Evolutionary conservation across 2,329 filamentous ascomycete genomes (phyloP), one percentile per base, ranked within the genome.

Genomic region (Sporothrix inflata): DNA sequence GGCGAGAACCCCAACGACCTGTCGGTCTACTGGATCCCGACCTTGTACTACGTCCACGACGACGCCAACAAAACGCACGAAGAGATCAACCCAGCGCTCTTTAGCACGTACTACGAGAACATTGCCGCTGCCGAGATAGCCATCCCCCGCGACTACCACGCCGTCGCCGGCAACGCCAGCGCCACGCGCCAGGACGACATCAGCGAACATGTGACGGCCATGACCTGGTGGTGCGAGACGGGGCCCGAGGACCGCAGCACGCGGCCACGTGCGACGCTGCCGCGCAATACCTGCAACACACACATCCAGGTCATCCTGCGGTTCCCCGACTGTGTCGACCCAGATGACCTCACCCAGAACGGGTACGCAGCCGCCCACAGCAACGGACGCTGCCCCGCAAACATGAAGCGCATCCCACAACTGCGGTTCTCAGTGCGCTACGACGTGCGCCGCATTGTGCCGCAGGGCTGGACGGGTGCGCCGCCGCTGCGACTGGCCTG

Each of bases 361-460:
- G 74, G 76, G 2, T 78, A 78, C 19, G 73, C 77, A 11, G 70
- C 61, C 1, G 73, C 74, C 14, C 24, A 75, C 66, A 74, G n/a
- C n/a, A n/a, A 74, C 1, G 78, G 79, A 42, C 72, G 73, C 47
- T 84, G 83, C 73, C 82, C 83, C 0, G 57, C 72, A 0, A 80
- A 79, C 74, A 83, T 83, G 81, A 83, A 83, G 76, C 78, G 80
- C 30, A 84, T 85, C 79, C 83, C 84, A 0, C 81, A 82, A 73
- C 79, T 85, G n/a, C 81, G 84, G 71, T 85, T 85, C 77, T 82
- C 79, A 14, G 80, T 85, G 72, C 80, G 83, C 49, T 84, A 83
- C 76, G 82, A 85, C 74, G 76, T 83, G 11, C 80, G 82, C 55
- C 80, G 80, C 60, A 79, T 76, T 1, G 76, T 85, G 30, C 81